Conservation (phyloP, 768 basidiomycete species). For the Naganishia kalamii region DNA sequence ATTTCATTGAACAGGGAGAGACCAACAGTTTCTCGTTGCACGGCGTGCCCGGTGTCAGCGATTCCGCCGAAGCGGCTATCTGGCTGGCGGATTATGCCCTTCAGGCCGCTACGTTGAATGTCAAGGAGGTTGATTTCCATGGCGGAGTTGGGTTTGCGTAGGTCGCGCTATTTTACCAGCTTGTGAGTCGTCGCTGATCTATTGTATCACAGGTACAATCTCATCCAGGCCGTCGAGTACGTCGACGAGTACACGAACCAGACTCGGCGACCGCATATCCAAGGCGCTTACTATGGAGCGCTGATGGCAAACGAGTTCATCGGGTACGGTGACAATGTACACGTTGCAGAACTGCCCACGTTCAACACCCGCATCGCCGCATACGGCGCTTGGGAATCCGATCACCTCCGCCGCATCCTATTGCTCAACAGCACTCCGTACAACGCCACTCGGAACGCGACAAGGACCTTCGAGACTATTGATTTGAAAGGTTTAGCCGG, state of each 20-base stretch:
- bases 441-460: not conserved
- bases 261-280: constrained; percentile 22
- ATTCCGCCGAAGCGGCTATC: constrained; percentile 28
- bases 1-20: constrained; percentile 11
- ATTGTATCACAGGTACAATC: constrained; percentile 18
- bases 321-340: not conserved
- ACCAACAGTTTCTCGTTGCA: constrained; percentile 16
- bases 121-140: constrained; percentile 27
- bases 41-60: constrained; percentile 22
- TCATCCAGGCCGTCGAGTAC: constrained; percentile 24
- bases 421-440: constrained; percentile 21
- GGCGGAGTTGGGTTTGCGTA: constrained; percentile 23
- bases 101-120: constrained; percentile 22
- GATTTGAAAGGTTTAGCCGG: not conserved
- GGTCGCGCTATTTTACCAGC: not conserved
- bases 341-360: not conserved
- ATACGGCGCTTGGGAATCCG: not conserved
- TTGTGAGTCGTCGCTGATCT: not conserved
- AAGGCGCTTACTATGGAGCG: constrained; percentile 23
- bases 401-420: constrained; percentile 19
- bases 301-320: constrained; percentile 26
- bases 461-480: not conserved
- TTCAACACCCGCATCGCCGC: constrained; percentile 20
- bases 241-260: constrained; percentile 21
- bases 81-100: constrained; percentile 28